A percentile compares a stretch with the other conserved stretches of the same genome.
phyloP scores from a whole-genome alignment of 139 green algal species.

The Yamagishiella unicocca region DNA sequence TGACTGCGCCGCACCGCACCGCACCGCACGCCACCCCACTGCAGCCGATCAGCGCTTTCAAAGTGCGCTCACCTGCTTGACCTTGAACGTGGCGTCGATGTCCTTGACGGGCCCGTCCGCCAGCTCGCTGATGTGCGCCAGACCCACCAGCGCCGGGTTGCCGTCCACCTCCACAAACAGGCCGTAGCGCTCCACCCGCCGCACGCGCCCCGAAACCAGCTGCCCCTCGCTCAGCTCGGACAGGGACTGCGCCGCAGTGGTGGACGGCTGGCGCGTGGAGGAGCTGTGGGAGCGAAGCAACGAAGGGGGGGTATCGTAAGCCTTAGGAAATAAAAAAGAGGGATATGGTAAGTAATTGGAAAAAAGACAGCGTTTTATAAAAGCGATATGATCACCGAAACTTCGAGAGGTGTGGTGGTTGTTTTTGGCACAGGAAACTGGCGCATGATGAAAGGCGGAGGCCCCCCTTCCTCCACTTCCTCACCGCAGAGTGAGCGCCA shows the following conservation, averaged over 20 bases:
- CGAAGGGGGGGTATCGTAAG: no score
- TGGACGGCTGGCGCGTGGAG: neutral
- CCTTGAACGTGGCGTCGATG: slow-evolving; percentile 47
- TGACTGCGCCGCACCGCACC: neutral
- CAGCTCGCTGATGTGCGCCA: slow-evolving; percentile 90
- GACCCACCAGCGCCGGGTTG: slow-evolving; percentile 50
- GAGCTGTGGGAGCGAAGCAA: neutral
- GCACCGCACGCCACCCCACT: no score
- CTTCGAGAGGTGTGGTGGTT: no score
- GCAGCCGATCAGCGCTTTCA: no score
- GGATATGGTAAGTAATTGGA: no score
- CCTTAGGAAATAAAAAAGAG: no score
- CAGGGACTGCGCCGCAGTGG: slow-evolving; percentile 11
- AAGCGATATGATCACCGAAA: no score
- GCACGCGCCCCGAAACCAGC: slow-evolving; percentile 62
- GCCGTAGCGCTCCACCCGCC: slow-evolving; percentile 84
- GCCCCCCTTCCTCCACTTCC: neutral
- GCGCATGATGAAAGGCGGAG: no score
- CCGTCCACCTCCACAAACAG: slow-evolving; percentile 86
- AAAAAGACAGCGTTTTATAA: no score
- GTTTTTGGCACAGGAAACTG: no score
- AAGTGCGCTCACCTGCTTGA: slow-evolving; percentile 26
- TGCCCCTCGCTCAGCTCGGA: slow-evolving; percentile 66
- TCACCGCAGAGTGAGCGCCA: slow-evolving; percentile 79
- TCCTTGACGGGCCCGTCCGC: slow-evolving; percentile 79